These are phyloP conservation scores for Anisodus acutangulus DNA, from an alignment of 257 asterid genomes.

Conservation along the genomic window DNA sequence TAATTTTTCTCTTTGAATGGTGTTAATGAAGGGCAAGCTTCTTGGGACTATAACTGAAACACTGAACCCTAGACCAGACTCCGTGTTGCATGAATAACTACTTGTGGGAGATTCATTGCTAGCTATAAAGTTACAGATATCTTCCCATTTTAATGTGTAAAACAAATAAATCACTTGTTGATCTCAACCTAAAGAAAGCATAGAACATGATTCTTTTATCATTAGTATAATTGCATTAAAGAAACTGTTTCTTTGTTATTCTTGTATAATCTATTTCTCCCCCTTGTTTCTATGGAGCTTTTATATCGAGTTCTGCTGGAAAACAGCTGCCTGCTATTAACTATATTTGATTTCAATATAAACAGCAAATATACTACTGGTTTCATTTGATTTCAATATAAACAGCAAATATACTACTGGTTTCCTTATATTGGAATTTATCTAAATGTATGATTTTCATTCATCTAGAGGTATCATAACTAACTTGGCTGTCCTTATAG, in stretches of 20 bases:
- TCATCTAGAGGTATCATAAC: constrained; percentile 12
- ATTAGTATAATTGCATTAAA: constrained; percentile 7
- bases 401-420: constrained; percentile 4
- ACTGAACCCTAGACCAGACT: constrained; percentile 17
- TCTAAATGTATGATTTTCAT: background rate
- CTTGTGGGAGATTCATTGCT: constrained; percentile 1
- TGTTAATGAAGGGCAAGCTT: background rate
- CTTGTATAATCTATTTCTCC: background rate
- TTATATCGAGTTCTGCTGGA: background rate
- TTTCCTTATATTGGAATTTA: constrained; percentile 9
- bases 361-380: constrained; percentile 4
- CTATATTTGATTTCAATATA: constrained; percentile 14
- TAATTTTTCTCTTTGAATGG: background rate
- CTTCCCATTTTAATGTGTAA: background rate
- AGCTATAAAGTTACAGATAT: constrained; percentile 1
- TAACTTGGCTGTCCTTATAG: background rate
- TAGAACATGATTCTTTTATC: background rate
- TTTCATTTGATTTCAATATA: constrained; percentile 18
- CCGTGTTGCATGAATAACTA: background rate
- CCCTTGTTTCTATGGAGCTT: background rate
- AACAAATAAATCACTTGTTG: constrained; percentile 22
- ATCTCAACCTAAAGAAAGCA: constrained; percentile 21
- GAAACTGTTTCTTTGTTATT: background rate
- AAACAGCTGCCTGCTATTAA: background rate
- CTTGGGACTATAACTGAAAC: constrained; percentile 19